These are phyloP conservation scores for Fusarium sp. DNA, from an alignment of 2,329 filamentous ascomycete species.

Conservation along the genomic window DNA sequence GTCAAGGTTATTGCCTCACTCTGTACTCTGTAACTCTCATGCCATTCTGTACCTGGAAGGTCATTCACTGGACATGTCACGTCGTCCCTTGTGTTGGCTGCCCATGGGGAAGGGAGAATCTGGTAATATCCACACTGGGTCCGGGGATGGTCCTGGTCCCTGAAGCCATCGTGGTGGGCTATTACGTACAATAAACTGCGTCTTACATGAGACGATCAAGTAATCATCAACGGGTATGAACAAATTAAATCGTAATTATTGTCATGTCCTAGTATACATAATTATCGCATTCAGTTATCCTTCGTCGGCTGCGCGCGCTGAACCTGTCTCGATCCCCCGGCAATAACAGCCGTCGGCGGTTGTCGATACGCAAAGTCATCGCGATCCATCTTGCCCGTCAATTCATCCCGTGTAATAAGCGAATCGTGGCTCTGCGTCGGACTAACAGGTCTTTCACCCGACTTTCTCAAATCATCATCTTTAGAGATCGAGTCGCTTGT, in stretches of 20 bases:
- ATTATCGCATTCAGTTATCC: slow-evolving; percentile 1
- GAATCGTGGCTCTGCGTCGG: slow-evolving; percentile 43
- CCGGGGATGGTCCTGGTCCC: slow-evolving; percentile 17
- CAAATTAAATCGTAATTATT: slow-evolving; percentile 14
- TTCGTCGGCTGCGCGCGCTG: slow-evolving; percentile 19
- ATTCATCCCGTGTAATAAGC: slow-evolving; percentile 37
- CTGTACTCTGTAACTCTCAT: background rate
- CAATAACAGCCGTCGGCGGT: slow-evolving; percentile 28
- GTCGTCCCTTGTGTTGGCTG: background rate
- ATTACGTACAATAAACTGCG: slow-evolving; percentile 31
- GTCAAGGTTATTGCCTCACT: background rate
- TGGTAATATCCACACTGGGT: slow-evolving; percentile 5
- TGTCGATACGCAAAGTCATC: slow-evolving; percentile 6
- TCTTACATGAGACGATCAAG: background rate
- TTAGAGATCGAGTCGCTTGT: slow-evolving; percentile 32
- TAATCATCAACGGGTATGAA: background rate
- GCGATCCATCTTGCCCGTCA: slow-evolving; percentile 25
- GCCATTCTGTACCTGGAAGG: background rate
- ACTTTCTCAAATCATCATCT: slow-evolving; percentile 26
- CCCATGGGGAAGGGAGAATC: slow-evolving; percentile 7
- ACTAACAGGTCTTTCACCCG: slow-evolving; percentile 27
- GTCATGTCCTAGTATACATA: background rate
- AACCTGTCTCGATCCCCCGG: slow-evolving; percentile 23
- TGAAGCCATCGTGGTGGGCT: slow-evolving; percentile 11
- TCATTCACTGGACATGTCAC: background rate